Base-by-base conservation (phyloP, 2,329 filamentous ascomycete genomes). In the Xylaria sp. region DNA sequence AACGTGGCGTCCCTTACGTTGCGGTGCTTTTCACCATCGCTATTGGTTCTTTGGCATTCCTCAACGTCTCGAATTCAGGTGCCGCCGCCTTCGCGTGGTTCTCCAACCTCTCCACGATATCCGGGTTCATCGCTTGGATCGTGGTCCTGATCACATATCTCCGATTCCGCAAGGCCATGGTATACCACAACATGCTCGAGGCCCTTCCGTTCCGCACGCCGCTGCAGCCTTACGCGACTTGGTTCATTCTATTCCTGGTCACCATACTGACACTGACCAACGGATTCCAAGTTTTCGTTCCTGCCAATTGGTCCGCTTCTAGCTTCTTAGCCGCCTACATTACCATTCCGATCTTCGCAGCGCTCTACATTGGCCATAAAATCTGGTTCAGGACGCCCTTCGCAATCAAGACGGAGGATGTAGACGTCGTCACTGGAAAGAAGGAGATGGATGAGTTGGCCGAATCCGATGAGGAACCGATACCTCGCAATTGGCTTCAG, bases 201-300 rank as follows among this genome's bases (percentile, higher is more conserved):
- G 79, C 78, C 1, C 80, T 88, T 3, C 88, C 88, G 0, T 90
- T 85, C 82, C 81, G 76, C 60, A 86, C 87, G 0, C 80, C 81
- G 0, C 77, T 84, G 13, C 87, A 89, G 77, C 88, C 92, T 0
- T 94, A 90, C 76, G 88, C 88, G 1, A 87, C 91, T 0, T 93
- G 85, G 75, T 80, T 87, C 63, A 84, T 86, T 10, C 84, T 93
- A 1, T 77, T 86, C 18, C 76, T 89, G 28, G 86, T 93, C 63
- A 77, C 79, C 2, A 80, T 93, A 31, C 83, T 94, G n/a, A 88
- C 86, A 1, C 80, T 94, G 2, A 90, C 92, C 73, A 93, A 93
- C 74, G 92, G 92, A 1, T 95, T 94, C 80, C 87, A 90, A 44
- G 87, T 91, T 15, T 94, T 95, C 78, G 91, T 91, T 78, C 87